Evolutionary conservation across 805 yeast species (phyloP).

Genomic region (Kodamaea laetipori): DNA sequence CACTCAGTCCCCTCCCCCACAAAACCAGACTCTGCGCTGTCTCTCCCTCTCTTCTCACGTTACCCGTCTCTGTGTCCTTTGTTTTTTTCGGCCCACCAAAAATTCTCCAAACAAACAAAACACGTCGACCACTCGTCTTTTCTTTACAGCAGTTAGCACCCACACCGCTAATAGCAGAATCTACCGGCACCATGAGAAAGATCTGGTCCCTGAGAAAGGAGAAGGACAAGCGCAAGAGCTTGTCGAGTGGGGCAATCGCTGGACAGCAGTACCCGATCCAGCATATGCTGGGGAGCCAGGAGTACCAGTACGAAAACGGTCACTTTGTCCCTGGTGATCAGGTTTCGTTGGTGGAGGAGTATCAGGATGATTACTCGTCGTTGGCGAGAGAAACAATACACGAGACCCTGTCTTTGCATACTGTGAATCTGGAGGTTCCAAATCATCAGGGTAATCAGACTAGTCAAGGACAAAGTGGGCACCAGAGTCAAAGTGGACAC

Average conservation of each 20-base stretch:
- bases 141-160: neutral
- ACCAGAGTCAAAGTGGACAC: no score
- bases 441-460: no score
- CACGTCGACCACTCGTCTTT: constrained; percentile 8
- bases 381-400: constrained; percentile 14
- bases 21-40: no score
- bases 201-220: constrained; percentile 31
- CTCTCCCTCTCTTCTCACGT: neutral
- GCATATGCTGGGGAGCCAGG: neutral
- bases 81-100: constrained; percentile 1
- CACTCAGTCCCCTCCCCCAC: no score
- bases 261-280: constrained; percentile 10
- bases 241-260: constrained; percentile 13
- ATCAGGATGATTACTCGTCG: constrained; percentile 14
- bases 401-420: constrained; percentile 11
- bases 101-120: constrained; percentile 8
- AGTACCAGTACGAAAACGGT: constrained; percentile 3
- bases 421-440: neutral
- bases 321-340: neutral
- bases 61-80: constrained; percentile 4
- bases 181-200: constrained; percentile 25
- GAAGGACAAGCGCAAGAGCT: constrained; percentile 28
- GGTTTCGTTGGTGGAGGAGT: constrained; percentile 9
- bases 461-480: no score
- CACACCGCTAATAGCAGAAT: neutral